phyloP scores from a whole-genome alignment of 1,284 basidiomycete species.

The Amylostereum areolatum region DNA sequence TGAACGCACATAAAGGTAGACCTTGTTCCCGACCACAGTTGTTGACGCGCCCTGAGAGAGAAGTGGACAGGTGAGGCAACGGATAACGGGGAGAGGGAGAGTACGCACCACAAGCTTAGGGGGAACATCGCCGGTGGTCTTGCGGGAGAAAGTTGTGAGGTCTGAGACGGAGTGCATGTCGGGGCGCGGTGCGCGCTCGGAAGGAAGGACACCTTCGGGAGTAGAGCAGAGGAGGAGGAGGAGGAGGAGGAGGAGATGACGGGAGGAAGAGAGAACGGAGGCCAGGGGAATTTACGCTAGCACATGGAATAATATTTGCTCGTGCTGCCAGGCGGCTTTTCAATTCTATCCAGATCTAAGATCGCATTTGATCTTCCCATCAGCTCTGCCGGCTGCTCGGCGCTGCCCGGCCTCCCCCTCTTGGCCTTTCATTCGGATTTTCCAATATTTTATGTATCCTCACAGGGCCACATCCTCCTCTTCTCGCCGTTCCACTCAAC shows the following conservation, averaged over 20 bases:
- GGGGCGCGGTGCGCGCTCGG: slow-evolving; percentile 3
- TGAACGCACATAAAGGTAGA: slow-evolving; percentile 76
- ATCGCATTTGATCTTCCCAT: no score
- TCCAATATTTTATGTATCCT: no score
- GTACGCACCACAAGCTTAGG: slow-evolving; percentile 77
- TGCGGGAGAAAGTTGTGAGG: slow-evolving; percentile 79
- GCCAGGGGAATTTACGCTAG: no score
- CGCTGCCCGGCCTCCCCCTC: no score
- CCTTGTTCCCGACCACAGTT: slow-evolving; percentile 75
- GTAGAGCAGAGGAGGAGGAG: slow-evolving; percentile 2
- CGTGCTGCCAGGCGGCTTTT: no score
- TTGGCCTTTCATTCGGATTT: no score
- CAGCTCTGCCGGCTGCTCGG: no score
- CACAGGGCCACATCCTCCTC: no score
- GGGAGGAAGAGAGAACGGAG: no score
- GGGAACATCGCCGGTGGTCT: slow-evolving; percentile 82
- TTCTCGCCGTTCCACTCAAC: no score
- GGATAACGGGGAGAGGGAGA: slow-evolving; percentile 4
- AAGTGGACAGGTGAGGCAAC: slow-evolving; percentile 3
- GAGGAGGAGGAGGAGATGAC: not conserved
- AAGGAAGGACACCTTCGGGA: not conserved
- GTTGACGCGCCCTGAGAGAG: slow-evolving; percentile 68
- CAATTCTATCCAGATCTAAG: not conserved
- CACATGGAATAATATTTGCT: no score
- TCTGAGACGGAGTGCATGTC: slow-evolving; percentile 78